These are phyloP conservation scores for Aspergillus ostianus DNA, from an alignment of 495 filamentous ascomycete genomes.

Conservation along the genomic window DNA sequence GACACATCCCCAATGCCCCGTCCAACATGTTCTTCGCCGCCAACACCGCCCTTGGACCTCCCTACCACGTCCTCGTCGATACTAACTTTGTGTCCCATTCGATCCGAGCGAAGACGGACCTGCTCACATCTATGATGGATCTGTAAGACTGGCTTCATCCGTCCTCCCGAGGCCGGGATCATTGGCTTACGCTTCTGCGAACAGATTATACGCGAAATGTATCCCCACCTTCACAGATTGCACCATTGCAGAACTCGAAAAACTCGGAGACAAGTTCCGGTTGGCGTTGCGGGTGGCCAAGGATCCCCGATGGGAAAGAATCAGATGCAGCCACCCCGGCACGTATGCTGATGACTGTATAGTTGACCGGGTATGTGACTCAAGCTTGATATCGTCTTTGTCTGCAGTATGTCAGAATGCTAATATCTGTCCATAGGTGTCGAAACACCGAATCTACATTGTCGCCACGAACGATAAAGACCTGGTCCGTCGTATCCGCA, in stretches of 20 bases:
- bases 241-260: slow-evolving; percentile 76
- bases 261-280: slow-evolving; percentile 84
- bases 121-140: slow-evolving; percentile 87
- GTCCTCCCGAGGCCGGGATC: slow-evolving; percentile 53
- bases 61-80: slow-evolving; percentile 79
- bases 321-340: slow-evolving; percentile 85
- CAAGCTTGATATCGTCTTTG: neutral
- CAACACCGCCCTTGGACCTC: slow-evolving; percentile 86
- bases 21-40: slow-evolving; percentile 92
- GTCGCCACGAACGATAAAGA: slow-evolving; percentile 84
- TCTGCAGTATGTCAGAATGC: neutral
- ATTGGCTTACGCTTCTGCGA: slow-evolving; percentile 62
- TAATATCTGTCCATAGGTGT: slow-evolving; percentile 11
- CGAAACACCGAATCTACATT: slow-evolving; percentile 77
- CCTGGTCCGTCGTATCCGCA: slow-evolving; percentile 70
- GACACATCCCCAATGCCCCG: slow-evolving; percentile 65
- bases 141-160: slow-evolving; percentile 35
- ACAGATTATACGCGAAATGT: slow-evolving; percentile 51
- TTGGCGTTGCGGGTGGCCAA: slow-evolving; percentile 88
- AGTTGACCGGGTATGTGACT: slow-evolving; percentile 74
- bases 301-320: slow-evolving; percentile 82
- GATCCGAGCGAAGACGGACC: slow-evolving; percentile 83
- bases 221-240: slow-evolving; percentile 52
- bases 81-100: slow-evolving; percentile 95
- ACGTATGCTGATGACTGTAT: slow-evolving; percentile 96